A percentile compares a stretch with the other conserved stretches of the same genome.
Evolutionary conservation across 805 yeast species (phyloP).

Genomic region (Candida rishiriensis): DNA sequence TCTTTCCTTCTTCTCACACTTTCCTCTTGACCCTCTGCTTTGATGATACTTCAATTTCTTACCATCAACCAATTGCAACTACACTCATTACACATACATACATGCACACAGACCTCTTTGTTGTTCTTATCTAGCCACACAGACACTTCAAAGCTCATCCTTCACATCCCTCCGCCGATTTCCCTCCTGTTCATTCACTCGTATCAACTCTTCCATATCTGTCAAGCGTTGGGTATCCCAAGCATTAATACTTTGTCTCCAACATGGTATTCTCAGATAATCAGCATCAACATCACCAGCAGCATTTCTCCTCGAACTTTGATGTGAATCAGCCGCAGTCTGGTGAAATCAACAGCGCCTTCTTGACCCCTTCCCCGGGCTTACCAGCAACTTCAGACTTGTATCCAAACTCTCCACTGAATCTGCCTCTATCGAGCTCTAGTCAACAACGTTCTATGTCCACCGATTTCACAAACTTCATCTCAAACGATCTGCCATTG

Average conservation of each 20-base stretch:
- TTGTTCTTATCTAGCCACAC: too few species aligned
- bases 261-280: too few species aligned
- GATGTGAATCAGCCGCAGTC: constrained; percentile 7
- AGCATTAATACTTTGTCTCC: neutral
- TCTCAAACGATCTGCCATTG: constrained; percentile 9
- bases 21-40: neutral
- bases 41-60: neutral
- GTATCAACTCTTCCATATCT: too few species aligned
- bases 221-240: too few species aligned
- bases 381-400: constrained; percentile 6
- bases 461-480: constrained; percentile 13
- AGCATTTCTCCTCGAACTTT: neutral
- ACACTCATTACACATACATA: neutral
- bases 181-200: too few species aligned
- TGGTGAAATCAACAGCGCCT: constrained; percentile 3
- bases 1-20: neutral
- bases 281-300: neutral
- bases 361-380: constrained; percentile 16
- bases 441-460: constrained; percentile 14
- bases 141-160: too few species aligned
- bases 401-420: constrained; percentile 3
- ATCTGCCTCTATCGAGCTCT: neutral
- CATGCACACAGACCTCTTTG: too few species aligned
- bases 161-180: too few species aligned
- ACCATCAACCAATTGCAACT: neutral